Evolutionary conservation across 1,284 basidiomycete genomes (phyloP), one percentile per base, ranked within the genome.

Genomic region (Tilletia caries): DNA sequence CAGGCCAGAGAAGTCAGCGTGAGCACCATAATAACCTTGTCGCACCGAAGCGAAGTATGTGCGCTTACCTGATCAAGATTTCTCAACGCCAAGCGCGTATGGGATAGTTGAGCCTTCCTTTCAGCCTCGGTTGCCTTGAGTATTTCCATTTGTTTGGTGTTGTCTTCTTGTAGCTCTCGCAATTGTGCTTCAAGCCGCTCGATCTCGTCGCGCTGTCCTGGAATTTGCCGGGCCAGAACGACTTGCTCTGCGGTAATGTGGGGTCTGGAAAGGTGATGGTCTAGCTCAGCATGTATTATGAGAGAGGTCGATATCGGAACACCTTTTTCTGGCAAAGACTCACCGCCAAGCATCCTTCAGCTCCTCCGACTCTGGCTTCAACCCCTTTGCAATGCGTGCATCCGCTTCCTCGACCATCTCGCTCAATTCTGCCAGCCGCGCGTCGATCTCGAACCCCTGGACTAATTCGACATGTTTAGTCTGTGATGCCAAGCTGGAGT

Each of bases 331-430:
- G 13, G 5, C 13, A 5, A 23, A 29, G 13, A 34, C 67, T 64
- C 62, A 68, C 67, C 79, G 64, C 79, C 79, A 80, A 12, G 77
- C 74, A 32, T 80, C 79, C 32, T 73, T 79, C 27, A 75, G 65
- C 66, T 75, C 74, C 6, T 73, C 70, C 0, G 69, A 66, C 1
- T 69, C 70, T 0, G 70, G 68, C 2, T 52, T 13, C 18, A 72
- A 62, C 6, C 69, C 75, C 5, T 72, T 73, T 2, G 71, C 68
- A 18, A 73, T 73, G 13, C 79, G 70, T 34, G 72, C 68, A 34
- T 80, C 76, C 1, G 79, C 79, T 64, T 80, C 77, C 27, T 72
- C 69, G 0, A 73, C 68, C n/a, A 80, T 34, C 46, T 46, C 65
- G 58, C 43, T 79, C 32, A 80, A 50, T 25, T 76, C 74, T 0